Percentiles rank a stretch among this genome's conserved stretches.
Evolutionary conservation across 106 monocot species (phyloP).

Genomic region (Vanilla planifolia): DNA sequence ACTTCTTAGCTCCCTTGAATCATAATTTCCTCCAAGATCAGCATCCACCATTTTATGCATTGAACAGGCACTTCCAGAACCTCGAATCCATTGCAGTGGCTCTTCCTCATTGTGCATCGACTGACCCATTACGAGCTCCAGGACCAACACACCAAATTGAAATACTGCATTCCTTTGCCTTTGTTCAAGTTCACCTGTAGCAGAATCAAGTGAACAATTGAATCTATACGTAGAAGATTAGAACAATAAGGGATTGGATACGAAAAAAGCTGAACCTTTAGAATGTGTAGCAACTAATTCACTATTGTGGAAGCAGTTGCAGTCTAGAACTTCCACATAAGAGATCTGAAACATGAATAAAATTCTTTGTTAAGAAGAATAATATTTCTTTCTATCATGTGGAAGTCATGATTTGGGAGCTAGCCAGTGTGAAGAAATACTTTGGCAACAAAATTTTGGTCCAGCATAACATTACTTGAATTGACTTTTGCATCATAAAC

Average conservation of each 20-base stretch:
- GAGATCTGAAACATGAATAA: slow-evolving; percentile 39
- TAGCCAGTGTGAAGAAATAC: slow-evolving; percentile 13
- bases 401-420: neutral
- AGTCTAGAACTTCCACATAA: slow-evolving; percentile 26
- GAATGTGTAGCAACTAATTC: slow-evolving; percentile 19
- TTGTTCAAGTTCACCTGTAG: slow-evolving; percentile 34
- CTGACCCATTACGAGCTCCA: slow-evolving; percentile 89
- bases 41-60: slow-evolving; percentile 90
- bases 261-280: slow-evolving; percentile 28
- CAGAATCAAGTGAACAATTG: neutral
- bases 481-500: slow-evolving; percentile 48
- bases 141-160: slow-evolving; percentile 78
- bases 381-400: neutral
- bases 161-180: slow-evolving; percentile 38
- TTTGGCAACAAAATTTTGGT: slow-evolving; percentile 78
- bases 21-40: slow-evolving; percentile 74
- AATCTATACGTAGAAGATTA: no score
- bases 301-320: neutral
- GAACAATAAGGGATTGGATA: neutral
- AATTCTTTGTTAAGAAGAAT: neutral
- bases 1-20: slow-evolving; percentile 63
- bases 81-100: slow-evolving; percentile 77
- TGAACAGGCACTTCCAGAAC: slow-evolving; percentile 40
- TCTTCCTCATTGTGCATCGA: slow-evolving; percentile 62
- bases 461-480: slow-evolving; percentile 62